These are phyloP conservation scores for Leishmania amazonensis DNA, from an alignment of 208 protist genomes.

Conservation along the genomic window DNA sequence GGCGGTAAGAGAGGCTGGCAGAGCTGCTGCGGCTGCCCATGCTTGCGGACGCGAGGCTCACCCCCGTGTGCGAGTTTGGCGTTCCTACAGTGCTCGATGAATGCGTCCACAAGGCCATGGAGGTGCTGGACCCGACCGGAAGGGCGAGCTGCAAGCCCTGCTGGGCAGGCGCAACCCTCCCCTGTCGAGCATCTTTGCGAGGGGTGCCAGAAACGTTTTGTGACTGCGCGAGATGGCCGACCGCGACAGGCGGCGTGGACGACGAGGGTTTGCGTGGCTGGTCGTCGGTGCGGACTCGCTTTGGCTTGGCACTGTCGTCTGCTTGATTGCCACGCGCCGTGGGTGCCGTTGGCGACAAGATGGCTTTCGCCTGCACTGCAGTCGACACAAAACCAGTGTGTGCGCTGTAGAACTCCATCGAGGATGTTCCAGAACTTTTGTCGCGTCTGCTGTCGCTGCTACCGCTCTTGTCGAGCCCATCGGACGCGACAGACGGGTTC, in stretches of 20 bases:
- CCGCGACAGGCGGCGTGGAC: not conserved
- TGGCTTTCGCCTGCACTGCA: not conserved
- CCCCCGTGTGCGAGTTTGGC: conserved; percentile 2
- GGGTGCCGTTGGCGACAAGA: not conserved
- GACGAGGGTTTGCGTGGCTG: not conserved
- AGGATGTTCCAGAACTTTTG: conserved; percentile 13
- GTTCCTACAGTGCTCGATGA: conserved; percentile 20
- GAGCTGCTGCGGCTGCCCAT: conserved; percentile 5
- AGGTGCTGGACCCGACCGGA: conserved; percentile 8
- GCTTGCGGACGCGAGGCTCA: not conserved
- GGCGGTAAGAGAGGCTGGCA: conserved; percentile 3
- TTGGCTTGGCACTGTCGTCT: not conserved
- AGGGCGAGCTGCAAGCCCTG: conserved; percentile 16
- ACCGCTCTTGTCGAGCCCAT: conserved; percentile 1
- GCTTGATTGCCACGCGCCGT: not conserved
- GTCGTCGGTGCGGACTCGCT: not conserved
- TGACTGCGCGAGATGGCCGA: not conserved
- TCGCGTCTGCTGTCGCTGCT: conserved; percentile 4
- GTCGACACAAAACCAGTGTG: conserved; percentile 38
- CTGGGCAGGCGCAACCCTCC: conserved; percentile 4
- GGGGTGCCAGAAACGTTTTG: not conserved
- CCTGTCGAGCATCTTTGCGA: not conserved
- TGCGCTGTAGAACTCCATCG: conserved; percentile 32
- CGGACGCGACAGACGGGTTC: conserved; percentile 10
- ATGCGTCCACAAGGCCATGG: not conserved